These are phyloP conservation scores for Magnaporthales sp. DNA, from an alignment of 2,329 filamentous ascomycete species.

Conservation along the genomic window DNA sequence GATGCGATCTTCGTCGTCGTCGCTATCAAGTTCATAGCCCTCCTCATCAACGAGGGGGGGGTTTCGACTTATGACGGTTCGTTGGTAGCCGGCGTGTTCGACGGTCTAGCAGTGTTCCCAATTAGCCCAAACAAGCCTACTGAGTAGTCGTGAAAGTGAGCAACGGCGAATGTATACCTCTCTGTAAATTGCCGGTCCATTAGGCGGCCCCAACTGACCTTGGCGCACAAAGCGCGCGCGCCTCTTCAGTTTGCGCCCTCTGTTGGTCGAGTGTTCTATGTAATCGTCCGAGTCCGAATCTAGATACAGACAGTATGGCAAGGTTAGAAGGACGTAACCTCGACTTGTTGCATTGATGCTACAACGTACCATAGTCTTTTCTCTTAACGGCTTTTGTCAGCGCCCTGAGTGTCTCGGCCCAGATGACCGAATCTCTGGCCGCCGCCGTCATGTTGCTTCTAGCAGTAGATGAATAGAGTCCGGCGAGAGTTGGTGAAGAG, in stretches of 20 bases:
- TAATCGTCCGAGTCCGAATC: constrained; percentile 72
- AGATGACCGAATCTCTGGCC: constrained; percentile 12
- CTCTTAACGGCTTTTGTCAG: constrained; percentile 14
- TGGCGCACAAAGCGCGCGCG: constrained; percentile 62
- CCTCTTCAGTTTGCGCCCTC: constrained; percentile 72
- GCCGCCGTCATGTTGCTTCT: constrained; percentile 1
- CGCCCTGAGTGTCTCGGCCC: constrained; percentile 12
- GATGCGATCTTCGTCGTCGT: constrained; percentile 57
- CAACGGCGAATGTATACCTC: constrained; percentile 40
- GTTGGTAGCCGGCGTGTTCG: constrained; percentile 63
- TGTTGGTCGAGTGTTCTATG: constrained; percentile 61
- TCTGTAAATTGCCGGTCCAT: constrained; percentile 60
- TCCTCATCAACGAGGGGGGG: constrained; percentile 67
- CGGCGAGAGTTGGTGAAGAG: not conserved
- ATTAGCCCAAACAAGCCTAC: constrained; percentile 17
- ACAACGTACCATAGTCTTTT: constrained; percentile 12
- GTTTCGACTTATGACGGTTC: constrained; percentile 67
- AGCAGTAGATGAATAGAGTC: not conserved
- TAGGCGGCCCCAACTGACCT: constrained; percentile 58
- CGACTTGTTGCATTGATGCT: not conserved
- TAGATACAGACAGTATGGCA: constrained; percentile 23
- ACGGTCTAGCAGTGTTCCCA: constrained; percentile 42
- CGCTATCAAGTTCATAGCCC: constrained; percentile 66
- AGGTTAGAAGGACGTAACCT: not conserved
- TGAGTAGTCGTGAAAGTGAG: constrained; percentile 1